Evolutionary conservation across 202 grass and related monocot genomes (phyloP), one percentile per base, ranked within the genome.

Genomic region (Setaria viridis): DNA sequence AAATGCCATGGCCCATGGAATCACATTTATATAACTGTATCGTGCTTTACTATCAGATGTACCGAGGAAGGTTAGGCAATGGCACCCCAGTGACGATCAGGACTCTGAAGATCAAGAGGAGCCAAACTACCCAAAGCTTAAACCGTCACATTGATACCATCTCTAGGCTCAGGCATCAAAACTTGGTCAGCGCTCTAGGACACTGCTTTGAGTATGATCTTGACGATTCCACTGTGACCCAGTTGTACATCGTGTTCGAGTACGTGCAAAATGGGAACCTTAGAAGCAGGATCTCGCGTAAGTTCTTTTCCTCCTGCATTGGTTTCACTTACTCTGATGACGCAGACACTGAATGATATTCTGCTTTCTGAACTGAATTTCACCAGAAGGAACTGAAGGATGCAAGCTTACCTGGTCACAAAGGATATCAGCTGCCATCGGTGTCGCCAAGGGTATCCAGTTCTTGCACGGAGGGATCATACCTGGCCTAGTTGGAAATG

Each of bases 161-260:
- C 63, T 99, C 97, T 5, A 96, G 93, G 80, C 92, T 99, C 67
- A 94, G 97, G 83, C 93, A 99, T 70, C 90, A 91, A 42, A 89
- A 99, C 74, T 56, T 99, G 85, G 88, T 91, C 77, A 99, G 97
- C 7, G 82, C 92, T 63, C 88, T 99, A 63, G 97, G 97, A 7
- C 97, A 99, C 77, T 99, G 90, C 84, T 96, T 97, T 47, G 92
- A 99, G 33, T 97, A 99, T 32, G 85, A 94, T 80, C 84, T 94
- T 30, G 87, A 94, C 1, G 88, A 91, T 55, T 99, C 97, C 16
- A 94, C 92, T 7, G 64, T 99, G 20, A 97, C 82, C 48, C 88
- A 93, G 54, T 41, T 99, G 67, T 99, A 96, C 76, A 87, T 96
- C 20, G 82, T 99, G 35, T 99, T 99, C 19, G 93, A 97, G 76